Evolutionary conservation across 176 grass and related monocot genomes (phyloP).

Genomic region (Rhynchospora breviuscula): DNA sequence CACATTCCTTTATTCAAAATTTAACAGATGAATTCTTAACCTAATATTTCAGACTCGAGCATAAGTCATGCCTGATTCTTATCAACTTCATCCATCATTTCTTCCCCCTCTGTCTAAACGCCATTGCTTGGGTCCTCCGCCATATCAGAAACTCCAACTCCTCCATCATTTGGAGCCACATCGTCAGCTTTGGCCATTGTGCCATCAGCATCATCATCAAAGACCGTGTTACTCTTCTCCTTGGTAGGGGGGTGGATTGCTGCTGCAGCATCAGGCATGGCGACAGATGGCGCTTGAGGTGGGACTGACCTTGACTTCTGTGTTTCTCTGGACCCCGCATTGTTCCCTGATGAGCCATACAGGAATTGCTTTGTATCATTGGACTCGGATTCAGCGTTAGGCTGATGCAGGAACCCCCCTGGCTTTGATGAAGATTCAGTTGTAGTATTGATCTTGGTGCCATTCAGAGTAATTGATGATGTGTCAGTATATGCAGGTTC

Average conservation of each 20-base stretch:
- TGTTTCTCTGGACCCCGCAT: constrained; percentile 15
- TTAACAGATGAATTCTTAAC: neutral
- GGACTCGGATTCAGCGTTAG: constrained; percentile 15
- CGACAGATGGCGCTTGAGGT: constrained; percentile 45
- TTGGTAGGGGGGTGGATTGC: constrained; percentile 57
- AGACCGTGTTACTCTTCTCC: constrained; percentile 1
- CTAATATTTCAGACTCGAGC: neutral
- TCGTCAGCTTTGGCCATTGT: neutral
- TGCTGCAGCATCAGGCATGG: constrained; percentile 47
- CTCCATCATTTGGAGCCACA: neutral
- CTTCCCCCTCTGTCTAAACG: neutral
- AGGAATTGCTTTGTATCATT: constrained; percentile 34
- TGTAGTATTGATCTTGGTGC: constrained; percentile 8
- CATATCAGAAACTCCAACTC: neutral
- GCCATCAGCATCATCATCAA: neutral
- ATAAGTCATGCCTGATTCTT: neutral
- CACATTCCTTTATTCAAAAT: neutral
- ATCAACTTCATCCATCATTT: neutral
- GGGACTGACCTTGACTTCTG: constrained; percentile 52
- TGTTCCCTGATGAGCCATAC: constrained; percentile 18
- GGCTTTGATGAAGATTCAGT: constrained; percentile 7
- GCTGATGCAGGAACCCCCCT: constrained; percentile 20
- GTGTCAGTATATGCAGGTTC: constrained; percentile 25
- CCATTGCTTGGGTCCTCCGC: neutral
- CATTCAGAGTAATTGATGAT: constrained; percentile 24